Evolutionary conservation across 2,329 filamentous ascomycete species (phyloP), one percentile per base, ranked within the genome.

Genomic region (Penicillium hordei): DNA sequence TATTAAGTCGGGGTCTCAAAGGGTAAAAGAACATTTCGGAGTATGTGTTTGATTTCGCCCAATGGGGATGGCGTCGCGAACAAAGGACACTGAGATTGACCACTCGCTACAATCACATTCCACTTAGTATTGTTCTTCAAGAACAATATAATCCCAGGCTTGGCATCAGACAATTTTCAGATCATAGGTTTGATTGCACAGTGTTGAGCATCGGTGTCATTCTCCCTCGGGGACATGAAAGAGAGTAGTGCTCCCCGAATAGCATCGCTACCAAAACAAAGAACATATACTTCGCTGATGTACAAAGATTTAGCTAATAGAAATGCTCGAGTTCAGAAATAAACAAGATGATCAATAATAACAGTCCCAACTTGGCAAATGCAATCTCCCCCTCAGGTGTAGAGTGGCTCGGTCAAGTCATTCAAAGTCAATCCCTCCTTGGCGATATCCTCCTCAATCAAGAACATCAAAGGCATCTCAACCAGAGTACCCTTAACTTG

Each of bases 381-480:
- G 8, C 31, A 51, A 39, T 46, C 7, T 46, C 40, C 39, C 21
- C 6, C 54, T 75, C 67, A 82, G 31, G 89, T 92, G 74, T 92
- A 92, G 38, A 92, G 75, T 68, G 87, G 85, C 68, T 89, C 84
- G 1, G 89, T 92, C 66, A 91, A 74, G 27, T 82, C 81, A 76
- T 93, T 92, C 62, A 92, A 76, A 23, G 83, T 82, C 68, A 96
- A 67, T 0, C 92, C 91, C 65, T 91, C 85, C 81, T 92, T 88
- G 4, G 93, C 93, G 73, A 97, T 87, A 72, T 97, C 92, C 68
- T 91, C 84, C 34, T 92, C 89, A 67, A 89, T 88, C 72, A 96
- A 78, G 79, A 97, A 97, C 64, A 91, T 81, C 65, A 97, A 79
- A 29, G 92, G 91, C 93, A 97, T 97, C 80, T 96, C 90, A 8